Base-by-base conservation (phyloP, 176 grass and related monocot genomes). In the Oryza brachyantha region DNA sequence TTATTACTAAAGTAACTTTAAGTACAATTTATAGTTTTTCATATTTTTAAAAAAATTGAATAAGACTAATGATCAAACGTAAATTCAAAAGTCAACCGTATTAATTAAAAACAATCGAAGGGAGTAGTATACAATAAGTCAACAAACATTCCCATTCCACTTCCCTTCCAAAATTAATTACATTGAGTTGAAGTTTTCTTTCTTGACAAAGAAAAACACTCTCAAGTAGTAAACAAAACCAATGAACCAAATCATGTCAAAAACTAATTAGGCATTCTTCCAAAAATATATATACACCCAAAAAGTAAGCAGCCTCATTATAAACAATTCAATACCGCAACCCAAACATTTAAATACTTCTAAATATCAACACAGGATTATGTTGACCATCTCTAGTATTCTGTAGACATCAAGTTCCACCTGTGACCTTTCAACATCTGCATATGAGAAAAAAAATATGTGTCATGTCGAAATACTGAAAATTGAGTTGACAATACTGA, bases 251-350 rank as follows among this genome's bases (percentile, higher is more conserved):
- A 79, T 39, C 19, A 7, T 37, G 31, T 38, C 4, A 64, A 40
- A 58, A 68, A 8, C 46, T 50, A 50, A 50, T 43, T 12, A 43
- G 41, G 46, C 46, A 50, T 7, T 50, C 46, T 50, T 5, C 3
- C 4, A 19, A 50, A 48, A 50, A 50, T 2, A 50, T 19, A 50
- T 50, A 7, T 50, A 21, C 46, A 50, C 21, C 45, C 45, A 50
- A 17, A 52, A 52, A 52, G 1, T 39, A 61, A 6, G 36, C 3
- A 41, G 24, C 35, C 55, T 75, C 72, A 58, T 12, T 7, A 2
- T 16, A 79, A 54, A 54, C 29, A 29, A 68, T 55, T 32, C 42
- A 78, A 78, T 75, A 41, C 7, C 27, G 4, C 36, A 75, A 61
- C 10, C 31, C 34, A 75, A 42, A 61, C 3, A 41, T 1, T 37